A percentile compares a stretch with the other conserved stretches of the same genome.
phyloP scores from a whole-genome alignment of 371 early-diverging fungal species.

The Mucor irregularis region DNA sequence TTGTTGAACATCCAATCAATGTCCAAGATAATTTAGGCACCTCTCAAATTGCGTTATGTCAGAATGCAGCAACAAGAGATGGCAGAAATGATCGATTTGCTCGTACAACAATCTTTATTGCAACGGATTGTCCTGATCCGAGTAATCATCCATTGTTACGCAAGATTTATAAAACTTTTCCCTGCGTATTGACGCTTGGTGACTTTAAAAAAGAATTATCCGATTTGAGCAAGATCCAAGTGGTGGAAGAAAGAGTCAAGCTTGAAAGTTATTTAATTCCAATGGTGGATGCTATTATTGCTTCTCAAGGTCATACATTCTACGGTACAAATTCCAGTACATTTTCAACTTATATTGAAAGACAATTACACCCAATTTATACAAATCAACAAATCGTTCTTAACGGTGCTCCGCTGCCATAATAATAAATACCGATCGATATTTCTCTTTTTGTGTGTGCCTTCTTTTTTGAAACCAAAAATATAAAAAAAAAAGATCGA shows the following conservation, averaged over 20 bases:
- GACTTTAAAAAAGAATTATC: constrained; percentile 51
- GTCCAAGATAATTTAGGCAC: constrained; percentile 27
- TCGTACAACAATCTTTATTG: constrained; percentile 52
- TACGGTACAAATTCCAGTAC: constrained; percentile 61
- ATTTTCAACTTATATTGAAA: constrained; percentile 59
- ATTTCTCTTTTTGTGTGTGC: background rate
- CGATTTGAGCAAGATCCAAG: constrained; percentile 45
- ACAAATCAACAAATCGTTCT: constrained; percentile 34
- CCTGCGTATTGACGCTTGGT: constrained; percentile 58
- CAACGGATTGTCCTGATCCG: constrained; percentile 60
- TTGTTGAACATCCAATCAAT: constrained; percentile 37
- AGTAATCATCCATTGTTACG: constrained; percentile 54
- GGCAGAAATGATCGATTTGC: constrained; percentile 16
- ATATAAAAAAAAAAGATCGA: constrained; percentile 13
- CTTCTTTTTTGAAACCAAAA: background rate
- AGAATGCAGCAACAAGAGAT: constrained; percentile 7
- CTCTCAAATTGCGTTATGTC: constrained; percentile 8
- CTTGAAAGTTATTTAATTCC: constrained; percentile 58
- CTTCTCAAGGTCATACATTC: constrained; percentile 60
- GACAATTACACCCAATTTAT: constrained; percentile 58
- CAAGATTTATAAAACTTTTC: constrained; percentile 59
- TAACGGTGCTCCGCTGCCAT: constrained; percentile 13
- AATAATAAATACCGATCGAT: constrained; percentile 8
- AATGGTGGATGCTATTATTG: constrained; percentile 65
- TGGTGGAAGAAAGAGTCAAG: constrained; percentile 49